Conservation (phyloP, 352 stramenopile species). For the Phytophthora foliorum region DNA sequence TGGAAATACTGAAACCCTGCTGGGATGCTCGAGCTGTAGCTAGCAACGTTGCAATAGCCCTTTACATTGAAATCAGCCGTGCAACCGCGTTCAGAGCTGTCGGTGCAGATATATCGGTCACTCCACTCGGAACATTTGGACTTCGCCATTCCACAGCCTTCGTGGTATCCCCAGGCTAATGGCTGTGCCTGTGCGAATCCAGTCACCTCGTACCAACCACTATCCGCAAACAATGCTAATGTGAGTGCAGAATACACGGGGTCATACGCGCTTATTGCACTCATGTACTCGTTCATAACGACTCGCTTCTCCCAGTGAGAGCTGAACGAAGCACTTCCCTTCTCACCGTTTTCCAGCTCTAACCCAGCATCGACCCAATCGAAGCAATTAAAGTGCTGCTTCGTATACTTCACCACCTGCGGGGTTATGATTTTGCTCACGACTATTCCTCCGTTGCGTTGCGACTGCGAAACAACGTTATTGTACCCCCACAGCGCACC, state of each 20-base stretch:
- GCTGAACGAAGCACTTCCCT: conserved; percentile 66
- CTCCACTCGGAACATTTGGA: conserved; percentile 76
- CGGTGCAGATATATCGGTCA: conserved; percentile 72
- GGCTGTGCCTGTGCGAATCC: conserved; percentile 66
- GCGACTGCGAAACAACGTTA: conserved; percentile 69
- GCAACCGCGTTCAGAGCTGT: conserved; percentile 52
- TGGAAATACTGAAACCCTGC: conserved; percentile 87
- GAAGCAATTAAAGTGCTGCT: conserved; percentile 83
- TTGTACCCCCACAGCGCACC: conserved; percentile 63
- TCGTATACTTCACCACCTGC: conserved; percentile 67
- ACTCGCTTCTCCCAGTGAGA: conserved; percentile 89
- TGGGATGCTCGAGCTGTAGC: conserved; percentile 74
- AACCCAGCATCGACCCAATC: conserved; percentile 69
- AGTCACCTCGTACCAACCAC: conserved; percentile 80
- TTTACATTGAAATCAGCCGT: conserved; percentile 77
- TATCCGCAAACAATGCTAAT: conserved; percentile 84
- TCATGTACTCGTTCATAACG: conserved; percentile 90
- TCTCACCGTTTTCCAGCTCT: conserved; percentile 80
- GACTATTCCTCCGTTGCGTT: conserved; percentile 54
- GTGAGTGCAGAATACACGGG: conserved; percentile 80
- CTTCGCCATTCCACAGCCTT: conserved; percentile 75
- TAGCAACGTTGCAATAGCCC: conserved; percentile 80
- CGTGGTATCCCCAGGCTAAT: conserved; percentile 77
- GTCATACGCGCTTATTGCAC: conserved; percentile 77
- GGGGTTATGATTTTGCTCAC: conserved; percentile 85